Base-by-base conservation (phyloP, 257 asterid genomes). In the Scutellaria baicalensis region DNA sequence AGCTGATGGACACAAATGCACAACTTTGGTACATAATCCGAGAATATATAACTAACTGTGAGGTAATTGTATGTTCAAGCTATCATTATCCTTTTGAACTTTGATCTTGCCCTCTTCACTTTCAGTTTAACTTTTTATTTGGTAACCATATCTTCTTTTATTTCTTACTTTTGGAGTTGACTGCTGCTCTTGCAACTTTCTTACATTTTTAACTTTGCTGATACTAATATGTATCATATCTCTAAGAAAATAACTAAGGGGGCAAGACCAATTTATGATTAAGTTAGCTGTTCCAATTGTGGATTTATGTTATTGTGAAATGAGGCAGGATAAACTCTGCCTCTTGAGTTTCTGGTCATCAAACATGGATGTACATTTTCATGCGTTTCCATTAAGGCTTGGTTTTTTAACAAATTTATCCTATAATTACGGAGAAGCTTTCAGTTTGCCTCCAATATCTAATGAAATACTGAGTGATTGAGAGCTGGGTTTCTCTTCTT, bases 11-110 rank as follows among this genome's bases (percentile, higher is more conserved):
- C 38, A 94, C 96, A 33, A 94, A 89, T 84, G 99, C 96, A 23
- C 99, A 94, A 73, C 92, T 94, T 77, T 94, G 99, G 97, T 94
- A 89, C 85, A 94, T 94, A 73, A 87, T 94, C 80, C 86, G 99
- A 84, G 99, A 94, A 82, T 94, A 91, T 80, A 94, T 94, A 70
- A 86, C 76, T 65, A 89, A 91, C 79, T 90, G 95, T 61, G 97
- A 94, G 97, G 97, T 91, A 90, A 65, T 63, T 65, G 54, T 52
- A 21, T 57, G 43, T 59, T 75, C 71, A 13, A 73, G 38, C 54
- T 52, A 50, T 13, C 62, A 18, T 33, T 57, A 14, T 55, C 58
- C 35, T 16, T 62, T 20, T 36, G 14, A 17, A 38, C 43, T 61
- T 65, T 20, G 16, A 2, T 59, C 63, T 38, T 33, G 42, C 64